Percentiles rank a stretch among this genome's conserved stretches.
These are phyloP conservation scores for Aspergillus chevalieri DNA, from an alignment of 2,329 filamentous ascomycete genomes.

Conservation along the genomic window DNA sequence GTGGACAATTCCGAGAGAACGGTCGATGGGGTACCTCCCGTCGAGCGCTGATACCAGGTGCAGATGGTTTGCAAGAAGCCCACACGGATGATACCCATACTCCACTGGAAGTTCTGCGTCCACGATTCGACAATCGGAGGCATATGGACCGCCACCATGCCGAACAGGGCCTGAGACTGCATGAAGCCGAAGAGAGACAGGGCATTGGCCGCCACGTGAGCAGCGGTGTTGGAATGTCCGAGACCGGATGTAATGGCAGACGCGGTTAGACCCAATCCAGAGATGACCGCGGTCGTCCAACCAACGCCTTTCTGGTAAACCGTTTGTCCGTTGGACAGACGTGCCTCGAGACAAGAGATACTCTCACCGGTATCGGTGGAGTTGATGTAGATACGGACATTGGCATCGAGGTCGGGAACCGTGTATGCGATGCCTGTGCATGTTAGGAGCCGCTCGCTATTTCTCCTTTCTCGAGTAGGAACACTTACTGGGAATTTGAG, in stretches of 20 bases:
- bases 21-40: constrained; percentile 75
- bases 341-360: constrained; percentile 81
- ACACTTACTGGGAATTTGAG: constrained; percentile 59
- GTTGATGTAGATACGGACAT: constrained; percentile 75
- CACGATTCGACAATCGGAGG: constrained; percentile 85
- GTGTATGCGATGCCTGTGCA: constrained; percentile 67
- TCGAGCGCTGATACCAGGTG: constrained; percentile 93
- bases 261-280: constrained; percentile 72
- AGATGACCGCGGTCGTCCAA: constrained; percentile 83
- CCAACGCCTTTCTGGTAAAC: constrained; percentile 83
- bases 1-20: constrained; percentile 67
- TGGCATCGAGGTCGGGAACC: constrained; percentile 85
- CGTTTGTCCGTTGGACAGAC: constrained; percentile 84
- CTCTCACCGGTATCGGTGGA: constrained; percentile 56
- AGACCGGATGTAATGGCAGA: constrained; percentile 85
- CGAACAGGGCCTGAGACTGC: constrained; percentile 87
- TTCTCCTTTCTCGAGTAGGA: not conserved
- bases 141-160: constrained; percentile 71
- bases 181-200: constrained; percentile 93
- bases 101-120: constrained; percentile 98
- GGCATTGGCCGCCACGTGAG: constrained; percentile 88
- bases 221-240: constrained; percentile 87
- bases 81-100: constrained; percentile 87
- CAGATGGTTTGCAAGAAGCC: constrained; percentile 82
- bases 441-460: constrained; percentile 3